Evolutionary conservation across 306 rosid species (phyloP).

Genomic region (Hylodesmum podocarpum): DNA sequence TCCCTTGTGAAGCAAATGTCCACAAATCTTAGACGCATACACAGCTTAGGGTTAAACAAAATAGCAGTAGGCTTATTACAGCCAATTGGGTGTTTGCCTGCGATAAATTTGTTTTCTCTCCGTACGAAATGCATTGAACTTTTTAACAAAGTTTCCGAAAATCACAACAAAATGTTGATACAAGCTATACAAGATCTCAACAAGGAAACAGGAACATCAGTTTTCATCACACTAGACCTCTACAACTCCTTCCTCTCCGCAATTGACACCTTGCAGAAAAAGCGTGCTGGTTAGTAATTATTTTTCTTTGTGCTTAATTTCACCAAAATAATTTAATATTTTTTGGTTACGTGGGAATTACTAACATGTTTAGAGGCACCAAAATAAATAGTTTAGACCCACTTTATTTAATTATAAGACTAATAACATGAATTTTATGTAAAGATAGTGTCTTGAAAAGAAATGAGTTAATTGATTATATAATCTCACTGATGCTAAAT

Average conservation of each 20-base stretch:
- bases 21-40: constrained; percentile 39
- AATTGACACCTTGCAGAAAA: constrained; percentile 14
- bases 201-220: neutral
- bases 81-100: constrained; percentile 54
- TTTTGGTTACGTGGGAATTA: neutral
- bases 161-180: constrained; percentile 42
- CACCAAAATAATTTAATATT: neutral
- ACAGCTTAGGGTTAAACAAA: constrained; percentile 36
- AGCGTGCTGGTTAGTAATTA: constrained; percentile 5
- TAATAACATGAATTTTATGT: no score
- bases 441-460: no score
- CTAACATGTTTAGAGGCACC: no score
- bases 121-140: neutral
- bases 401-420: neutral
- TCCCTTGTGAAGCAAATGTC: constrained; percentile 40
- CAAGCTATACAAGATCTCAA: constrained; percentile 35
- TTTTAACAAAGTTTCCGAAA: constrained; percentile 25
- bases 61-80: constrained; percentile 41
- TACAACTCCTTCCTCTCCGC: constrained; percentile 29
- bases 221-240: constrained; percentile 44
- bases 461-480: neutral
- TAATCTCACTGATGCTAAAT: neutral
- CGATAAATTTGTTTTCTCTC: neutral
- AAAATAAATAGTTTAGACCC: neutral
- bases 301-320: neutral